A percentile compares a stretch with the other conserved stretches of the same genome.
Conservation (phyloP, 495 filamentous ascomycete genomes). For the Xylaria sp. region DNA sequence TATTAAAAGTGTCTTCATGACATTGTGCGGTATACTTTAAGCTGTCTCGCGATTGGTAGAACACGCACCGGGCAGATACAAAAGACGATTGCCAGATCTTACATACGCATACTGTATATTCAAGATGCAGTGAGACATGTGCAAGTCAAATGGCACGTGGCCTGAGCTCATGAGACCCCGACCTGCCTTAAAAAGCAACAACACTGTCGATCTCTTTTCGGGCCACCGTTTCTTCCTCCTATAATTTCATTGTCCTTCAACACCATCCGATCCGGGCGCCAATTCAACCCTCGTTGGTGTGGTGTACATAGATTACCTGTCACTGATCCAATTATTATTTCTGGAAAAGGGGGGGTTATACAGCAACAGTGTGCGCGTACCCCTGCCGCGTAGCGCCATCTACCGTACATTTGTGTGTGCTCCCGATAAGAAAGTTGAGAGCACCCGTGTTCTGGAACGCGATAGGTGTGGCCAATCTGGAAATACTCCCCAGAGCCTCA, state of each 20-base stretch:
- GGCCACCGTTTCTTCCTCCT: background rate
- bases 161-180: background rate
- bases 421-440: background rate
- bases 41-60: background rate
- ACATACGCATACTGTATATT: background rate
- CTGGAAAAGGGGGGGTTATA: background rate
- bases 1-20: too few relatives aligned
- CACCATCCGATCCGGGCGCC: constrained; percentile 11
- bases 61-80: background rate
- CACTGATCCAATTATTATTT: background rate
- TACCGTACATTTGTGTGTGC: background rate
- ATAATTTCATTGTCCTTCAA: background rate
- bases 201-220: constrained; percentile 3
- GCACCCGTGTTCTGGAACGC: background rate
- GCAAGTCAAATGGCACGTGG: background rate
- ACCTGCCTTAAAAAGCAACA: constrained; percentile 13
- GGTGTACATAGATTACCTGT: background rate
- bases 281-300: constrained; percentile 5
- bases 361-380: background rate
- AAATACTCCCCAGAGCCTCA: constrained; percentile 16
- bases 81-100: background rate
- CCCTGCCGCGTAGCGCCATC: background rate
- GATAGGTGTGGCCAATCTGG: background rate
- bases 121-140: constrained; percentile 1
- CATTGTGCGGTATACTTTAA: background rate